Percentiles rank a stretch among this genome's conserved stretches.
Evolutionary conservation across 192 early-diverging fungal genomes (phyloP).

Genomic region (Dispira parvispora): DNA sequence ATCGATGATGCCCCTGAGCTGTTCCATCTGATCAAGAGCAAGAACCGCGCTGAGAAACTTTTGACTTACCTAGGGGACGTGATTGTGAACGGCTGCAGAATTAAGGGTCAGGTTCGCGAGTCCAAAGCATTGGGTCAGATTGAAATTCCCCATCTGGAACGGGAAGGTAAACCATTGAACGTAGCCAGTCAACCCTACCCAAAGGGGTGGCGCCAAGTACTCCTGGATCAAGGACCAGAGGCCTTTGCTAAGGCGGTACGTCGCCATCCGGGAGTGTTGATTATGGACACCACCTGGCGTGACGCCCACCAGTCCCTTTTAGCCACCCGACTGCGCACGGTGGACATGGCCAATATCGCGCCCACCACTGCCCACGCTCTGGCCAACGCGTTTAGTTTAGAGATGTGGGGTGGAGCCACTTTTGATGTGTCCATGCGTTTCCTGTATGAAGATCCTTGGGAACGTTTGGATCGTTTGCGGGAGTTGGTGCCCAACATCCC

Average conservation of each 20-base stretch:
- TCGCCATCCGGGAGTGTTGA: slow-evolving; percentile 65
- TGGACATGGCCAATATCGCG: slow-evolving; percentile 85
- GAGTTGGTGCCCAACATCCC: slow-evolving; percentile 86
- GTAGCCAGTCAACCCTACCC: slow-evolving; percentile 34
- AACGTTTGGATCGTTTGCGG: slow-evolving; percentile 70
- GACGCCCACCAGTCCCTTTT: slow-evolving; percentile 92
- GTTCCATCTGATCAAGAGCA: slow-evolving; percentile 57
- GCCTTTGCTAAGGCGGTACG: slow-evolving; percentile 87
- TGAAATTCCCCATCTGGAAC: slow-evolving; percentile 38
- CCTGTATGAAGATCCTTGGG: slow-evolving; percentile 95
- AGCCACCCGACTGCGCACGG: slow-evolving; percentile 88
- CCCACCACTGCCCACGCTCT: slow-evolving; percentile 75
- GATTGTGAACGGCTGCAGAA: slow-evolving; percentile 77
- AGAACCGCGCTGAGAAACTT: slow-evolving; percentile 75
- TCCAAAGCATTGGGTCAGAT: slow-evolving; percentile 49
- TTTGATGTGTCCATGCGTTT: slow-evolving; percentile 96
- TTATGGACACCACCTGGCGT: slow-evolving; percentile 97
- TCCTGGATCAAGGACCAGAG: slow-evolving; percentile 67
- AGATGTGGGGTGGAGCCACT: slow-evolving; percentile 96
- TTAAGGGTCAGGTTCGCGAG: slow-evolving; percentile 74
- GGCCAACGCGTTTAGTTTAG: slow-evolving; percentile 75
- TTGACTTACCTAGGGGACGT: slow-evolving; percentile 82
- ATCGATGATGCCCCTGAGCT: slow-evolving; percentile 94
- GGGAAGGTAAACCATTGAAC: slow-evolving; percentile 32
- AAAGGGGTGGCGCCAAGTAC: slow-evolving; percentile 76